A percentile compares a stretch with the other conserved stretches of the same genome.
Evolutionary conservation across 1,139 yeast genomes (phyloP).

Genomic region (Yamadazyma songkhlaensis): DNA sequence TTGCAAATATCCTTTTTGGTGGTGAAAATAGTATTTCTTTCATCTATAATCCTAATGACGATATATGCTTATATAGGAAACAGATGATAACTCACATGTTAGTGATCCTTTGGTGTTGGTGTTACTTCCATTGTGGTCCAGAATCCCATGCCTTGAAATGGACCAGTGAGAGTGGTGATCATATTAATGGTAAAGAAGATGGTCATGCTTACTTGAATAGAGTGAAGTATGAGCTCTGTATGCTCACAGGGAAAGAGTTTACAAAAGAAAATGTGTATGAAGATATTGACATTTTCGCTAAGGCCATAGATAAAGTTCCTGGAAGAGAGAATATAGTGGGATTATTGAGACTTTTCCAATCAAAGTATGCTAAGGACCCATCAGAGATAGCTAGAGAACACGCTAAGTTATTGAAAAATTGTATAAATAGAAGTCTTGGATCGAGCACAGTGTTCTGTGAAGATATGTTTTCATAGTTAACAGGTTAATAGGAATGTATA

Average conservation of each 20-base stretch:
- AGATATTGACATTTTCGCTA: slow-evolving; percentile 15
- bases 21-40: slow-evolving; percentile 25
- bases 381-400: slow-evolving; percentile 17
- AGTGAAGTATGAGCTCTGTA: slow-evolving; percentile 26
- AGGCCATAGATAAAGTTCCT: slow-evolving; percentile 13
- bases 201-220: slow-evolving; percentile 41
- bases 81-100: slow-evolving; percentile 35
- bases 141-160: slow-evolving; percentile 24
- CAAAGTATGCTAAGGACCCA: slow-evolving; percentile 8
- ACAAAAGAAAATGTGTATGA: slow-evolving; percentile 18
- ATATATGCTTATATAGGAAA: slow-evolving; percentile 47
- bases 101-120: slow-evolving; percentile 47
- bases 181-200: slow-evolving; percentile 23
- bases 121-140: slow-evolving; percentile 38
- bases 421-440: slow-evolving; percentile 15
- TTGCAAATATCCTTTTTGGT: slow-evolving; percentile 49
- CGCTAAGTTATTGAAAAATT: slow-evolving; percentile 13
- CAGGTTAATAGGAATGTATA: not conserved
- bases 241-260: slow-evolving; percentile 18
- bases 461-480: slow-evolving; percentile 14
- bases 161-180: slow-evolving; percentile 8
- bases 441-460: slow-evolving; percentile 10
- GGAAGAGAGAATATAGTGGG: slow-evolving; percentile 42
- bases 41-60: slow-evolving; percentile 44
- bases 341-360: slow-evolving; percentile 19